Evolutionary conservation across 306 rosid species (phyloP).

Genomic region (Alnus rubra): DNA sequence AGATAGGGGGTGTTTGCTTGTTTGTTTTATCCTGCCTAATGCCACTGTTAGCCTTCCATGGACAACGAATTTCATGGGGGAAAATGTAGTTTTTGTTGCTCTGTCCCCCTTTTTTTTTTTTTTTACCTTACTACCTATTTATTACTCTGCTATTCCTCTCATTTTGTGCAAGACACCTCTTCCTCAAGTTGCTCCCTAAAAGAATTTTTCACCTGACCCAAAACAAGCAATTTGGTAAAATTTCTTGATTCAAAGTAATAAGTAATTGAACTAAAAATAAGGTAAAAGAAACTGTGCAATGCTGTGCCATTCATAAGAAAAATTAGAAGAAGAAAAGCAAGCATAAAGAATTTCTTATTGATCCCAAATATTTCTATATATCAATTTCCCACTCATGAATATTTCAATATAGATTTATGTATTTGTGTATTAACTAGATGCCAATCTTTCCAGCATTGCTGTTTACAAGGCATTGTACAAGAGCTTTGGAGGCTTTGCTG

Average conservation of each 20-base stretch:
- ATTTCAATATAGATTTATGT: neutral
- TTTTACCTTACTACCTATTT: neutral
- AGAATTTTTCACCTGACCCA: neutral
- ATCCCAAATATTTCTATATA: neutral
- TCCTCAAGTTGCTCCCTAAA: neutral
- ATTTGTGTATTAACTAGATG: constrained; percentile 18
- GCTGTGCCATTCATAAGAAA: neutral
- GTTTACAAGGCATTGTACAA: constrained; percentile 95
- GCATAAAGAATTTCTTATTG: neutral
- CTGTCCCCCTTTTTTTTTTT: neutral
- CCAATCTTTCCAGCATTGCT: constrained; percentile 67
- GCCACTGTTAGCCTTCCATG: neutral
- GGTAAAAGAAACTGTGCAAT: neutral
- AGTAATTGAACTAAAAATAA: neutral
- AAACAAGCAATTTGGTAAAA: neutral
- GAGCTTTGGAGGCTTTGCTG: constrained; percentile 98
- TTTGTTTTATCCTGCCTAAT: neutral
- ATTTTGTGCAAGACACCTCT: neutral
- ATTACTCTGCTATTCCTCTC: neutral
- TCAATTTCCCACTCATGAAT: neutral
- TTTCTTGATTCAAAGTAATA: neutral
- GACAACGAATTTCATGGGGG: neutral
- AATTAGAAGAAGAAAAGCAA: neutral
- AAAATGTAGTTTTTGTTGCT: neutral
- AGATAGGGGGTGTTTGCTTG: neutral